A percentile compares a stretch with the other conserved stretches of the same genome.
Evolutionary conservation across 345 rosid genomes (phyloP).

Genomic region (Gossypium anomalum): DNA sequence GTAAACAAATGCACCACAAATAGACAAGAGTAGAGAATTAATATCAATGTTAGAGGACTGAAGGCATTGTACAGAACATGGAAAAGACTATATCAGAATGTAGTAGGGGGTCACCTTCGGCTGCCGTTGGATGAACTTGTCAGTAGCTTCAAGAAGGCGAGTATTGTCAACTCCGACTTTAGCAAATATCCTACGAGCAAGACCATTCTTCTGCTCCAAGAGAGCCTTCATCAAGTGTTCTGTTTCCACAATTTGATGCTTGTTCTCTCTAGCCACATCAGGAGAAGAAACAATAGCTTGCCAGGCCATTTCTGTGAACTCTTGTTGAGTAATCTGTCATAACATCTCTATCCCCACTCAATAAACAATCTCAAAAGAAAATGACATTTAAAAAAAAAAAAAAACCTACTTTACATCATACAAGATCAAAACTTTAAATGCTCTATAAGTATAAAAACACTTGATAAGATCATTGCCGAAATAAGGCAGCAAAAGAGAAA

Average conservation of each 20-base stretch:
- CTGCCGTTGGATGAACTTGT: constrained; percentile 81
- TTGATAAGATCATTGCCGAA: not conserved
- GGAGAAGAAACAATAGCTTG: constrained; percentile 93
- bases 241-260: constrained; percentile 98
- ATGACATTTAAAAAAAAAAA: not conserved
- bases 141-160: constrained; percentile 85
- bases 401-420: not conserved
- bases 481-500: not conserved
- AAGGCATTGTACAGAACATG: not conserved
- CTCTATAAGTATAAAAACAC: not conserved
- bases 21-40: not conserved
- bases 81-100: not conserved
- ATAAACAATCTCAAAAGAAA: constrained; percentile 2
- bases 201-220: constrained; percentile 97
- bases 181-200: constrained; percentile 86
- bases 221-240: constrained; percentile 95
- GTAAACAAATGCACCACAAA: not conserved
- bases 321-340: constrained; percentile 83
- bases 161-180: constrained; percentile 86
- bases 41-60: not conserved
- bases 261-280: constrained; percentile 89
- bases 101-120: constrained; percentile 59
- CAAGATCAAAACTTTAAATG: not conserved
- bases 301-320: constrained; percentile 99
- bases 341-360: constrained; percentile 13